Percentiles rank a stretch among this genome's conserved stretches.
These are phyloP conservation scores for Tulasnella sp. DNA, from an alignment of 768 basidiomycete genomes.

Conservation along the genomic window DNA sequence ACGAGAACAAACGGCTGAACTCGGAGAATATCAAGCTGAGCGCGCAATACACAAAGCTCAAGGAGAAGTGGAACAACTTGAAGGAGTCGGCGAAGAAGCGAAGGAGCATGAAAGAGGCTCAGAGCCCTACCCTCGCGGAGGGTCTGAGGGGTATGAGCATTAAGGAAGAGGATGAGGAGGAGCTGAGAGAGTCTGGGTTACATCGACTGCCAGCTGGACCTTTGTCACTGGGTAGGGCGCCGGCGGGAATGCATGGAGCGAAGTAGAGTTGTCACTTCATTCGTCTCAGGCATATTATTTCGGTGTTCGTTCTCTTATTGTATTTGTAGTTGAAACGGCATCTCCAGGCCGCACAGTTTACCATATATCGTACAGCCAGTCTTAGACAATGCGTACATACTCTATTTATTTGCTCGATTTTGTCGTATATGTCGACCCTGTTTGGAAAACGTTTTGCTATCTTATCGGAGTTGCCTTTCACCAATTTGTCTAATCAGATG, in stretches of 20 bases:
- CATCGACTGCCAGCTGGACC: not conserved
- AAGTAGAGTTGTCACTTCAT: not conserved
- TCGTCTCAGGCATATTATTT: not conserved
- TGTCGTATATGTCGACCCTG: too few relatives aligned
- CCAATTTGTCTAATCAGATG: too few relatives aligned
- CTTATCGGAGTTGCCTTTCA: too few relatives aligned
- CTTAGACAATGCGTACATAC: too few relatives aligned
- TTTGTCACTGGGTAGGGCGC: not conserved
- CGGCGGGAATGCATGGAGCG: not conserved
- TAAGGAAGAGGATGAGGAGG: constrained; percentile 65
- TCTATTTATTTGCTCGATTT: too few relatives aligned
- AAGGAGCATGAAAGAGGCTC: constrained; percentile 70
- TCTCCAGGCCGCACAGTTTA: not conserved
- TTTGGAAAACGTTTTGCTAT: too few relatives aligned
- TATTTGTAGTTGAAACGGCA: not conserved
- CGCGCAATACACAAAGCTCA: constrained; percentile 78
- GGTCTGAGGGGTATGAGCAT: constrained; percentile 64
- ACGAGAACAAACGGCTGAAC: constrained; percentile 65
- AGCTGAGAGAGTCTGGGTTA: constrained; percentile 41
- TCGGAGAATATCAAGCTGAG: constrained; percentile 87
- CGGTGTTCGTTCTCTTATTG: not conserved
- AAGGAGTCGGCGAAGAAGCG: constrained; percentile 87
- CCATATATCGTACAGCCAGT: too few relatives aligned
- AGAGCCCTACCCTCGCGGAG: constrained; percentile 50
- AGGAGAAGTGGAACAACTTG: constrained; percentile 86